Conservation (phyloP, 805 yeast genomes). For the Candida endomychidarum region DNA sequence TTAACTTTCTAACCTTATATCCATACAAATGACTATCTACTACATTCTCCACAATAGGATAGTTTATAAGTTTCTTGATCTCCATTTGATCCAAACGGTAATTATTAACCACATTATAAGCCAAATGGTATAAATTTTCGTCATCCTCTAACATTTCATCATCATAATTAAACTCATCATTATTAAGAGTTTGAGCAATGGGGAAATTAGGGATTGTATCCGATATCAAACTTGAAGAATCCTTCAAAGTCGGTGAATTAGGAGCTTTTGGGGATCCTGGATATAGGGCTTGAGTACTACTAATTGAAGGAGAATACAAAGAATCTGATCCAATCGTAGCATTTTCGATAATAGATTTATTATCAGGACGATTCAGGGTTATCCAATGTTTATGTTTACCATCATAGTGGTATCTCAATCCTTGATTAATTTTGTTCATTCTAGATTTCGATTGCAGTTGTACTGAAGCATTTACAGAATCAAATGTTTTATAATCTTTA, state of each 20-base stretch:
- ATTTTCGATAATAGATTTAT: slow-evolving; percentile 14
- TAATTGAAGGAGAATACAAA: slow-evolving; percentile 23
- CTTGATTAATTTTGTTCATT: slow-evolving; percentile 73
- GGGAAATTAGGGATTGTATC: slow-evolving; percentile 11
- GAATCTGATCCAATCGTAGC: slow-evolving; percentile 15
- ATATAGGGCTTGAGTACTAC: slow-evolving; percentile 30
- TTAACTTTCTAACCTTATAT: slow-evolving; percentile 38
- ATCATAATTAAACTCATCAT: slow-evolving; percentile 28
- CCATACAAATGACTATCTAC: slow-evolving; percentile 42
- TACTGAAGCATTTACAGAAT: slow-evolving; percentile 68
- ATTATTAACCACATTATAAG: slow-evolving; percentile 30
- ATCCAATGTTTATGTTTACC: slow-evolving; percentile 88
- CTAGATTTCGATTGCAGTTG: slow-evolving; percentile 67
- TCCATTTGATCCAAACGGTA: slow-evolving; percentile 34
- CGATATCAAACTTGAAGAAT: not conserved
- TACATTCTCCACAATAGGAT: slow-evolving; percentile 45
- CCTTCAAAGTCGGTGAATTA: slow-evolving; percentile 12
- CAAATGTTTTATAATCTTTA: slow-evolving; percentile 74
- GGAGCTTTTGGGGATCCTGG: slow-evolving; percentile 26
- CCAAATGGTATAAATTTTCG: slow-evolving; percentile 33
- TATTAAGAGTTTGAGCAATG: slow-evolving; percentile 24
- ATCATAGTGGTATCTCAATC: slow-evolving; percentile 74
- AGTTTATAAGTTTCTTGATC: slow-evolving; percentile 36
- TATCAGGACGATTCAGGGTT: slow-evolving; percentile 15
- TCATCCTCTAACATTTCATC: slow-evolving; percentile 39